Evolutionary conservation across 495 filamentous ascomycete species (phyloP).

Genomic region (Trichocladium uniseriatum): DNA sequence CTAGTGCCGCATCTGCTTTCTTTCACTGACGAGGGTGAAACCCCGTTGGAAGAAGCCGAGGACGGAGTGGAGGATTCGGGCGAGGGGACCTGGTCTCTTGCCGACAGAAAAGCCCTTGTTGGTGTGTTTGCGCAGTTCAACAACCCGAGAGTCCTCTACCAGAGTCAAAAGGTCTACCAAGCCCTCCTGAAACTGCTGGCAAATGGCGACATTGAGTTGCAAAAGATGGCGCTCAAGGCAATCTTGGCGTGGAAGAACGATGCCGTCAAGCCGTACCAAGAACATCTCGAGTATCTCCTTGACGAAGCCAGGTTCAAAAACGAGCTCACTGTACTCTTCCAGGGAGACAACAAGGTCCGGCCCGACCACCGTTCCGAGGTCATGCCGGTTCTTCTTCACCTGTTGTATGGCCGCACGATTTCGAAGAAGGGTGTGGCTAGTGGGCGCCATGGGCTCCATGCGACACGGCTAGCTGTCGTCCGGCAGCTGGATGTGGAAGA

Average conservation of each 20-base stretch:
- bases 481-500: constrained; percentile 49
- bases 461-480: constrained; percentile 50
- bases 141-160: constrained; percentile 77
- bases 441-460: constrained; percentile 50
- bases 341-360: constrained; percentile 69
- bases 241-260: constrained; percentile 81
- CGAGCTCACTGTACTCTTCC: constrained; percentile 77
- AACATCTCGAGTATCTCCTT: constrained; percentile 77
- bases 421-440: constrained; percentile 64
- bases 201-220: constrained; percentile 82
- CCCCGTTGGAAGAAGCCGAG: constrained; percentile 30
- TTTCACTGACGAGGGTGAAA: constrained; percentile 53
- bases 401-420: constrained; percentile 84
- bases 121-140: constrained; percentile 73
- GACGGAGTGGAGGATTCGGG: constrained; percentile 46
- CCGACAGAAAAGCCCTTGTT: constrained; percentile 71
- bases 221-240: constrained; percentile 73
- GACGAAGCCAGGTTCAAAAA: constrained; percentile 90
- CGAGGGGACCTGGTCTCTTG: constrained; percentile 45
- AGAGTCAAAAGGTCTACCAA: constrained; percentile 63
- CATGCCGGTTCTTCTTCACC: constrained; percentile 75
- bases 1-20: constrained; percentile 78
- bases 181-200: constrained; percentile 63
- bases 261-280: constrained; percentile 67
- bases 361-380: constrained; percentile 58